Conservation (phyloP, 164 flowering plant species). For the Chimonanthus praecox region DNA sequence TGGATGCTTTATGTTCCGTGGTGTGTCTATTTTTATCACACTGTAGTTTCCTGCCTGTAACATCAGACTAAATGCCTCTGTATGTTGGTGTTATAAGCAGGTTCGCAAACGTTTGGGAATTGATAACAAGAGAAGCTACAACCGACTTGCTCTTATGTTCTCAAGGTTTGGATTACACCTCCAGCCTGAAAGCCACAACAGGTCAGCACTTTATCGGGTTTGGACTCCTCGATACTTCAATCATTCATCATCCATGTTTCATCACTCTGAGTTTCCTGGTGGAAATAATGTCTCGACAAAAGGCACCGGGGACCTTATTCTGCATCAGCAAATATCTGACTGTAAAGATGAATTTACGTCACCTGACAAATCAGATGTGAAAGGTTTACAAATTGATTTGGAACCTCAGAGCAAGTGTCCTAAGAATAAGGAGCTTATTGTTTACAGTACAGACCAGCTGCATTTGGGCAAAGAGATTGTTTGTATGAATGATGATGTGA, state of each 20-base stretch:
- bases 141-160: slow-evolving; percentile 46
- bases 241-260: slow-evolving; percentile 21
- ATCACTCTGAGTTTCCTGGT: slow-evolving; percentile 21
- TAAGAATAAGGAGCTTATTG: slow-evolving; percentile 13
- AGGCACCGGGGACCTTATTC: slow-evolving; percentile 13
- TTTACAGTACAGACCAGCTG: slow-evolving; percentile 14
- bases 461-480: slow-evolving; percentile 19
- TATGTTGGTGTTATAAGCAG: slow-evolving; percentile 32
- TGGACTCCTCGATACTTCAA: slow-evolving; percentile 61
- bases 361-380: slow-evolving; percentile 10
- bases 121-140: slow-evolving; percentile 50
- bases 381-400: slow-evolving; percentile 11
- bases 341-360: slow-evolving; percentile 15
- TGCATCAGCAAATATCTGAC: slow-evolving; percentile 22
- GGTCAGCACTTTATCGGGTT: slow-evolving; percentile 48
- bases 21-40: neutral
- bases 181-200: slow-evolving; percentile 54
- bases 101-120: slow-evolving; percentile 71
- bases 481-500: slow-evolving; percentile 14
- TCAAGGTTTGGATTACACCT: slow-evolving; percentile 61
- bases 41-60: neutral
- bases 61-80: neutral
- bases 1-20: neutral
- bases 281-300: slow-evolving; percentile 10
- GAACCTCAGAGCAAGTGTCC: slow-evolving; percentile 16